Base-by-base conservation (phyloP, 495 filamentous ascomycete genomes). In the Daldinia concentrica region DNA sequence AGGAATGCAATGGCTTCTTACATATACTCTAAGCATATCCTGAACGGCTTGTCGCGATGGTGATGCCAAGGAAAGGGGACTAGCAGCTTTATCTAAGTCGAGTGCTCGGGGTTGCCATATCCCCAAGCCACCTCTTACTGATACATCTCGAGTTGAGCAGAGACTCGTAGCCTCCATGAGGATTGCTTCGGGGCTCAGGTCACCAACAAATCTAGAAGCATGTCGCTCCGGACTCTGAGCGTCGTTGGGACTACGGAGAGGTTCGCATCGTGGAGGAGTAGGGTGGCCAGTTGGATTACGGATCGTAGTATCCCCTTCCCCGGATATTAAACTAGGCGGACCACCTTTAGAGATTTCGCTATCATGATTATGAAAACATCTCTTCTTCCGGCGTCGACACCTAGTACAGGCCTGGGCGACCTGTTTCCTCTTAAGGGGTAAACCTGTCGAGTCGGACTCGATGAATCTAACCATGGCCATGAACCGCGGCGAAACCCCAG, bases 101-200 rank as follows among this genome's bases (percentile, higher is more conserved):
- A 58, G 54, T 9, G 69, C 67, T 17, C 70, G 68, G 36, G 76
- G 48, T 54, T 78, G 68, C 80, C 80, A 83, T 48, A 82, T 73
- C 17, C 81, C 81, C 4, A 81, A 62, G 22, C 76, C 76, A 8
- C 77, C 78, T 14, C 76, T 74, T n/a, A 77, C 75, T 6, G 79
- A 82, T 9, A 75, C 76, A 36, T 75, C 79, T 50, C 75, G 80
- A 26, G 66, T 77, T 24, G 76, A 76, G 66, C 75, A 77, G 32
- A 79, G 71, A 57, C 74, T 75, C 24, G 83, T 82, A 27, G 79
- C 82, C 36, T 83, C 80, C 60, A 85, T 78, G 24, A 88, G 78
- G 9, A 85, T 82, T 27, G 82, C 80, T 69, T 86, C 84, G n/a
- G 85, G 85, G 71, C 83, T 87, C 12, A 85, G 59, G 52, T 87